Evolutionary conservation across 2,329 filamentous ascomycete species (phyloP).

Genomic region (Paraphoma sp.): DNA sequence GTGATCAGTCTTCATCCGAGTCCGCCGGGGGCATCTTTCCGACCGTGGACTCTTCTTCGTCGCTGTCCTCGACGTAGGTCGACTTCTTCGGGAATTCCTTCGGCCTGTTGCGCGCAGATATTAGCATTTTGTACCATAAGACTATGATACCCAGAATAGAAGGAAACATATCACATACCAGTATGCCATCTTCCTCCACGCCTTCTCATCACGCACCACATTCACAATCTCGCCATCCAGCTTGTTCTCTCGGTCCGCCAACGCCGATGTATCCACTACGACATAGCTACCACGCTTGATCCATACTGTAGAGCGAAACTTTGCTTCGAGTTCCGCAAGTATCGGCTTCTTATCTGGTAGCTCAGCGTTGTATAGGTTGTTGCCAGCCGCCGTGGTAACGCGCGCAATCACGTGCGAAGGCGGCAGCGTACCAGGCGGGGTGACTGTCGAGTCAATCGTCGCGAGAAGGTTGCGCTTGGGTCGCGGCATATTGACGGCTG

Average conservation of each 20-base stretch:
- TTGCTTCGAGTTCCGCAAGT: constrained; percentile 80
- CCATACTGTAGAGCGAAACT: constrained; percentile 92
- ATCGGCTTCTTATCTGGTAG: constrained; percentile 69
- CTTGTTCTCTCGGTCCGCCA: constrained; percentile 74
- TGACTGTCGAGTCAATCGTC: constrained; percentile 74
- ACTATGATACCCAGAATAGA: constrained; percentile 19
- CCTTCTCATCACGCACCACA: constrained; percentile 87
- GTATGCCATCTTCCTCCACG: constrained; percentile 86
- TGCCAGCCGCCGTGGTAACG: constrained; percentile 82
- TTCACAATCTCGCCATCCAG: constrained; percentile 90
- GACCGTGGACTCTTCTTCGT: constrained; percentile 78
- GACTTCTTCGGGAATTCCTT: constrained; percentile 74
- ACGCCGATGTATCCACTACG: constrained; percentile 73
- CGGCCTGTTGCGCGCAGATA: constrained; percentile 65
- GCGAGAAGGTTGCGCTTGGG: constrained; percentile 80
- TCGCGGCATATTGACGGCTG: constrained; percentile 64
- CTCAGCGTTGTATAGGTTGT: constrained; percentile 84
- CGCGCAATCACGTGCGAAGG: constrained; percentile 71
- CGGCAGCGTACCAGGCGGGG: constrained; percentile 62
- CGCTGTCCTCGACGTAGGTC: constrained; percentile 67
- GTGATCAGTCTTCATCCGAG: constrained; percentile 67
- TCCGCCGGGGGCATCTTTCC: constrained; percentile 86
- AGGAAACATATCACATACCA: constrained; percentile 62
- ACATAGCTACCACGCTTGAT: constrained; percentile 90
- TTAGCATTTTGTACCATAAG: constrained; percentile 25